A percentile compares a stretch with the other conserved stretches of the same genome.
Evolutionary conservation across 768 basidiomycete species (phyloP).

Genomic region (Dacryopinax spathularia): DNA sequence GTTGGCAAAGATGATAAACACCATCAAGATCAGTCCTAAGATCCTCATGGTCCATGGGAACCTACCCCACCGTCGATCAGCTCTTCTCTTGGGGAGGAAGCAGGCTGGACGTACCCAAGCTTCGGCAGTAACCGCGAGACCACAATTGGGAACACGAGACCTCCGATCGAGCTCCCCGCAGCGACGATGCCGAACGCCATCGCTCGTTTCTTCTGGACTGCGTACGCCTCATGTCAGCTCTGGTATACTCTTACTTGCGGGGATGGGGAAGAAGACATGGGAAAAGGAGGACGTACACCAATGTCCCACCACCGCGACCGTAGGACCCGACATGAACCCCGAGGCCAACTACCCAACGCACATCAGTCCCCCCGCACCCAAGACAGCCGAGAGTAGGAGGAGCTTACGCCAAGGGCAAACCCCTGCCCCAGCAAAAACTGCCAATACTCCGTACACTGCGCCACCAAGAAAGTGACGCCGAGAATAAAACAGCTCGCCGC

Average conservation of each 20-base stretch:
- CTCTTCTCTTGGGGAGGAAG: not conserved
- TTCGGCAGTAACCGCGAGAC: conserved; percentile 19
- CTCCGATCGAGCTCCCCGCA: conserved; percentile 53
- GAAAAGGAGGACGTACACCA: conserved; percentile 42
- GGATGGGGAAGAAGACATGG: not conserved
- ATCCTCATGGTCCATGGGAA: conserved; percentile 62
- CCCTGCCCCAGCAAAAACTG: conserved; percentile 68
- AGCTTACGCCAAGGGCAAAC: conserved; percentile 44
- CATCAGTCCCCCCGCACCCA: not conserved
- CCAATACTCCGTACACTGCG: conserved; percentile 62
- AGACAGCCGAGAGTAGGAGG: too few species aligned
- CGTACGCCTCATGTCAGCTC: not conserved
- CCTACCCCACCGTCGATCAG: not conserved
- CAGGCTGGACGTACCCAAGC: conserved; percentile 28
- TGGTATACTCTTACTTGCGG: too few species aligned
- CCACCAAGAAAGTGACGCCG: conserved; percentile 45
- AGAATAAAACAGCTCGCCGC: conserved; percentile 39
- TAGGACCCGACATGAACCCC: conserved; percentile 50
- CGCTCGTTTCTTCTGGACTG: conserved; percentile 30
- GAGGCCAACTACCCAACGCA: conserved; percentile 22
- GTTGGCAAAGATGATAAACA: conserved; percentile 40
- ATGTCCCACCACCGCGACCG: conserved; percentile 46
- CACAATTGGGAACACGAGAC: conserved; percentile 50
- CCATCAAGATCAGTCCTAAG: conserved; percentile 46
- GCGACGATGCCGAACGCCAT: conserved; percentile 49